Evolutionary conservation across 768 basidiomycete genomes (phyloP).

Genomic region (Lactifluus hygrophoroides): DNA sequence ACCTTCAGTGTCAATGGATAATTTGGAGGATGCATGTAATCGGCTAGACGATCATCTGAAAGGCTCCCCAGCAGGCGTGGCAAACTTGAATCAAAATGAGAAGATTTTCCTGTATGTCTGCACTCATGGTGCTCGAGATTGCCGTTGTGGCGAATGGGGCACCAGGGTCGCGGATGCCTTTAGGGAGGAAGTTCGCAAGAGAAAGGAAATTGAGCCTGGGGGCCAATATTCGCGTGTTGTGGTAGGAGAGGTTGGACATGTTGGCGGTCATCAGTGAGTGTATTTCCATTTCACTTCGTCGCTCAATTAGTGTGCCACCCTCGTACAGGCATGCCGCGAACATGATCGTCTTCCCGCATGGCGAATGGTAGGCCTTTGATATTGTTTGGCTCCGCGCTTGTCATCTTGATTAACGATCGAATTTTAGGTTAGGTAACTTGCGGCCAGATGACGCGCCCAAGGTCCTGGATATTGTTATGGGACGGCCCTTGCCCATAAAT

Average conservation of each 20-base stretch:
- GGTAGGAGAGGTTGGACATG: slow-evolving; percentile 64
- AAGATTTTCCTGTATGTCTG: slow-evolving; percentile 56
- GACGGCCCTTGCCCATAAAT: slow-evolving; percentile 24
- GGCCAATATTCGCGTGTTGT: slow-evolving; percentile 28
- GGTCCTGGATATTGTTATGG: slow-evolving; percentile 40
- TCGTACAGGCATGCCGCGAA: slow-evolving; percentile 56
- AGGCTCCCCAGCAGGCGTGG: background rate
- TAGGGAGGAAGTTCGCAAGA: slow-evolving; percentile 40
- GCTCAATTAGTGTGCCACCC: background rate
- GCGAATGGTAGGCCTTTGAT: slow-evolving; percentile 51
- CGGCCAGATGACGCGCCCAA: slow-evolving; percentile 46
- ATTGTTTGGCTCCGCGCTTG: background rate
- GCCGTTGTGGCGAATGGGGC: slow-evolving; percentile 66
- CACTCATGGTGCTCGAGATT: slow-evolving; percentile 72
- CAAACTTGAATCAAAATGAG: slow-evolving; percentile 19
- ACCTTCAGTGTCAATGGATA: slow-evolving; percentile 38
- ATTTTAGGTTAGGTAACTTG: slow-evolving; percentile 53
- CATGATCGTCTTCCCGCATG: slow-evolving; percentile 56
- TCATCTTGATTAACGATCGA: background rate
- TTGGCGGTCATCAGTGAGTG: slow-evolving; percentile 77
- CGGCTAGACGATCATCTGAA: slow-evolving; percentile 22
- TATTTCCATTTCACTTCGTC: background rate
- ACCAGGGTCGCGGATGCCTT: slow-evolving; percentile 47
- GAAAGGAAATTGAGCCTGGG: slow-evolving; percentile 15
- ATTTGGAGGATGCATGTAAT: slow-evolving; percentile 40